Conservation (phyloP, 2,329 filamentous ascomycete genomes). For the Penicillium sp. region DNA sequence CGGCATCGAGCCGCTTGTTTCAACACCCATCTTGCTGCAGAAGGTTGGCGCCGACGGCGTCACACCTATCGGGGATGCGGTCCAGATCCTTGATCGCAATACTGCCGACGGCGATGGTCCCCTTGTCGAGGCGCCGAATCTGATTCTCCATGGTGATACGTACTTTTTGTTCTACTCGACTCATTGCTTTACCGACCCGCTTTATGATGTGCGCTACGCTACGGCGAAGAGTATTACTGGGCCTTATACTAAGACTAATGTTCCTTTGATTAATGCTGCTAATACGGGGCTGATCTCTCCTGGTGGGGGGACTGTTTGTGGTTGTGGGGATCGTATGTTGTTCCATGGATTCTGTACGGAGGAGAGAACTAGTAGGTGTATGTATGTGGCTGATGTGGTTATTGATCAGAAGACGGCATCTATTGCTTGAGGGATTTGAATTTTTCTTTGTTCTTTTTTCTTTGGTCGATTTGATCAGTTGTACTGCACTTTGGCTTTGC, state of each 20-base stretch:
- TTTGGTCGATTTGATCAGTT: not conserved
- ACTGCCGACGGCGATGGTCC: slow-evolving; percentile 60
- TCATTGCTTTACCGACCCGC: slow-evolving; percentile 54
- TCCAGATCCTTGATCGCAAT: slow-evolving; percentile 57
- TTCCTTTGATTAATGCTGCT: slow-evolving; percentile 35
- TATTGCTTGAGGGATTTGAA: slow-evolving; percentile 11
- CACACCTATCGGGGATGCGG: slow-evolving; percentile 51
- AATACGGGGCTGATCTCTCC: slow-evolving; percentile 31
- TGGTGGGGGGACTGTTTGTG: slow-evolving; percentile 33
- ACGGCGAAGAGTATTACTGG: slow-evolving; percentile 42
- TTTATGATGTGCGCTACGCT: slow-evolving; percentile 62
- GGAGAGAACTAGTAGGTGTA: slow-evolving; percentile 23
- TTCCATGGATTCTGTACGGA: slow-evolving; percentile 33
- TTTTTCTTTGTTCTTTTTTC: not conserved
- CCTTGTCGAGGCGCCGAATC: slow-evolving; percentile 60
- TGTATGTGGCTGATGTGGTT: slow-evolving; percentile 29
- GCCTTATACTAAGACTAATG: slow-evolving; percentile 37
- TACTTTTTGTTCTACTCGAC: slow-evolving; percentile 64
- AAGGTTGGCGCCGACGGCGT: slow-evolving; percentile 47
- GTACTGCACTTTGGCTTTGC: not conserved
- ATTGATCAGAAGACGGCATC: slow-evolving; percentile 19
- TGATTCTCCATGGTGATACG: slow-evolving; percentile 45
- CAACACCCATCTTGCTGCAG: slow-evolving; percentile 44
- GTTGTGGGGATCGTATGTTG: slow-evolving; percentile 32
- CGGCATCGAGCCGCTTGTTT: slow-evolving; percentile 38